A percentile compares a stretch with the other conserved stretches of the same genome.
These are phyloP conservation scores for Gossypium lobatum DNA, from an alignment of 441 rosid species.

Conservation along the genomic window DNA sequence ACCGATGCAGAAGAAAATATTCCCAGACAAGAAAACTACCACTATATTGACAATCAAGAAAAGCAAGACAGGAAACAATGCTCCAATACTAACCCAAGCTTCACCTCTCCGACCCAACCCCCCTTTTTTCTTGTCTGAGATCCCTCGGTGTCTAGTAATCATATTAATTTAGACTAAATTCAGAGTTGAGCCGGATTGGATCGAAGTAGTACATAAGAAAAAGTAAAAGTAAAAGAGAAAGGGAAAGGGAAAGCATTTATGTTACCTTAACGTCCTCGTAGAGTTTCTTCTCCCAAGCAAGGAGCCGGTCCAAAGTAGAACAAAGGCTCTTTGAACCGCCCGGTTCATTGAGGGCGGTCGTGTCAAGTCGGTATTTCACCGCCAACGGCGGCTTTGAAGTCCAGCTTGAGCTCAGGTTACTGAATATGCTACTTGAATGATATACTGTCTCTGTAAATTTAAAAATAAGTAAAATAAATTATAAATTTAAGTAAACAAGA, in stretches of 20 bases:
- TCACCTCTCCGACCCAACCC: too few relatives aligned
- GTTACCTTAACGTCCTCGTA: conserved; percentile 84
- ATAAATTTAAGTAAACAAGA: neutral
- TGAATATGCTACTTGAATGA: conserved; percentile 79
- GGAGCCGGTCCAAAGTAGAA: conserved; percentile 73
- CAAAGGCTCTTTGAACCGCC: conserved; percentile 70
- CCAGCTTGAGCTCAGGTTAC: conserved; percentile 88
- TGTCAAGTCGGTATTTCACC: conserved; percentile 71
- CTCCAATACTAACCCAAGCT: too few relatives aligned
- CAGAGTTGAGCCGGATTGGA: too few relatives aligned
- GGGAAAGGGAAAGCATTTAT: neutral
- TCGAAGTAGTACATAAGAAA: too few relatives aligned
- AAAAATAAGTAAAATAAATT: neutral
- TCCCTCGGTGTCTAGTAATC: too few relatives aligned
- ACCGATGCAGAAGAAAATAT: neutral
- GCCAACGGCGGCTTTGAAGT: conserved; percentile 87
- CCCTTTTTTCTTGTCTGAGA: too few relatives aligned
- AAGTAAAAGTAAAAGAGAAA: neutral
- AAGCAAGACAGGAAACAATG: neutral
- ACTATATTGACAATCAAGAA: neutral
- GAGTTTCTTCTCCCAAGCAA: conserved; percentile 97
- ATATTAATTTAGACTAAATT: too few relatives aligned
- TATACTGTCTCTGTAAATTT: conserved; percentile 69
- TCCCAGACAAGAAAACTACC: neutral
- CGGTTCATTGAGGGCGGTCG: conserved; percentile 45